Conservation (phyloP, 352 stramenopile genomes). For the Pythium myriotylum region DNA sequence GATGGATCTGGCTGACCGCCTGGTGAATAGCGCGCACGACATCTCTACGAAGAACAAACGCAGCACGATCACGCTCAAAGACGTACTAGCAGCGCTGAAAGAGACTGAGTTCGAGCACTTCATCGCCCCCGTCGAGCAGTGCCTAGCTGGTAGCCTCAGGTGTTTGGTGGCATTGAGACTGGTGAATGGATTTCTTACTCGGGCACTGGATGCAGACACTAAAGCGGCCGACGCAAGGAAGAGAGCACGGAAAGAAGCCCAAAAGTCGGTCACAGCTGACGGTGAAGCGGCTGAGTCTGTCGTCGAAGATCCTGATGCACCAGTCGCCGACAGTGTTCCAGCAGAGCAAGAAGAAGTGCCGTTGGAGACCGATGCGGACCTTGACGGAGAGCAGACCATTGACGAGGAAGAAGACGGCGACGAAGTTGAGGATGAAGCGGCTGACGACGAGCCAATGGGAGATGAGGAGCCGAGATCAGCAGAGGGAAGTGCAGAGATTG, state of each 20-base stretch:
- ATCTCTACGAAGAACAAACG: constrained; percentile 68
- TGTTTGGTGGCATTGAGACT: too few relatives aligned
- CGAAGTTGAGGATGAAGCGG: constrained; percentile 14
- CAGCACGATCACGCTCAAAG: constrained; percentile 74
- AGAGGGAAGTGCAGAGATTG: not conserved
- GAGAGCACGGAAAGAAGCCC: constrained; percentile 29
- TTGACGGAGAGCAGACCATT: constrained; percentile 32
- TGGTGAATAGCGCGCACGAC: constrained; percentile 56
- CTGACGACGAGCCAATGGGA: constrained; percentile 20
- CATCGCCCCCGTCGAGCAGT: constrained; percentile 65
- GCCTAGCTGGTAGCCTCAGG: constrained; percentile 56
- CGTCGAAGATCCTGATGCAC: not conserved
- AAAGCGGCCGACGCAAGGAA: constrained; percentile 45
- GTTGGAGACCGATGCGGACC: constrained; percentile 26
- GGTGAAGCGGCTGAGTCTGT: not conserved
- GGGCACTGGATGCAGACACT: constrained; percentile 47
- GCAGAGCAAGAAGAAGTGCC: constrained; percentile 17
- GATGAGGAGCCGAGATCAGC: constrained; percentile 9
- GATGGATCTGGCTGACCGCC: not conserved
- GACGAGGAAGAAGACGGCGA: constrained; percentile 40
- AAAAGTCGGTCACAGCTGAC: constrained; percentile 10
- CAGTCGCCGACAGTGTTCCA: too few relatives aligned
- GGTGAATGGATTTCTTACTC: too few relatives aligned
- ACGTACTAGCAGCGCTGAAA: constrained; percentile 68
- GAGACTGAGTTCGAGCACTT: constrained; percentile 86